These are phyloP conservation scores for Pythium guiyangense DNA, from an alignment of 352 stramenopile genomes.

Conservation along the genomic window DNA sequence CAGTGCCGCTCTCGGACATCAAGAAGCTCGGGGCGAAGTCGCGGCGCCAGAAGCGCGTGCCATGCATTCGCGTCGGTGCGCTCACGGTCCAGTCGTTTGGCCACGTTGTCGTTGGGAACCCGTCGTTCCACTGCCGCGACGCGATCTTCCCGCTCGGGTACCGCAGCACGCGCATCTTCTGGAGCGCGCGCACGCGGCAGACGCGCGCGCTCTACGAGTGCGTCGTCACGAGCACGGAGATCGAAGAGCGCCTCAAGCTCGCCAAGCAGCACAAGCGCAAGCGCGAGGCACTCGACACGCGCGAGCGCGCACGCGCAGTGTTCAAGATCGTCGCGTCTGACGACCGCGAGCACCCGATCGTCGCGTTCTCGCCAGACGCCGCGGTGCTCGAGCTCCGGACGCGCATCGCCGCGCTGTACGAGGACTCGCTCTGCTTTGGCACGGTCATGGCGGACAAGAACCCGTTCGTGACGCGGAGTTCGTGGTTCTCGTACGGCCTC, in stretches of 20 bases:
- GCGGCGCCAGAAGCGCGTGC: conserved; percentile 36
- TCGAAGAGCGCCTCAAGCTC: conserved; percentile 37
- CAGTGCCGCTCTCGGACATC: conserved; percentile 32
- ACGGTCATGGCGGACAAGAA: conserved; percentile 31
- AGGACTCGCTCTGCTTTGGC: conserved; percentile 44
- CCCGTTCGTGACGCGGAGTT: conserved; percentile 67
- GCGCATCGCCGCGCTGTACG: conserved; percentile 69
- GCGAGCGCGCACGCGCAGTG: conserved; percentile 26
- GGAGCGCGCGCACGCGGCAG: conserved; percentile 60
- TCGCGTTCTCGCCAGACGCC: conserved; percentile 58
- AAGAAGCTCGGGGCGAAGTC: conserved; percentile 60
- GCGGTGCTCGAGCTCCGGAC: conserved; percentile 68
- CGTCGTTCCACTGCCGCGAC: conserved; percentile 84
- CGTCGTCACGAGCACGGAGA: conserved; percentile 77
- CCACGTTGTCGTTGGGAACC: conserved; percentile 69
- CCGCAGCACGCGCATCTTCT: conserved; percentile 91
- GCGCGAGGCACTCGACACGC: not conserved
- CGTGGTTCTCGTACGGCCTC: conserved; percentile 79
- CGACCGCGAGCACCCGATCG: conserved; percentile 56
- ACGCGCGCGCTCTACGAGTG: conserved; percentile 89
- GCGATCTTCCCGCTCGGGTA: conserved; percentile 89
- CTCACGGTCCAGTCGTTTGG: conserved; percentile 81
- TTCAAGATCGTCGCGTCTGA: conserved; percentile 83
- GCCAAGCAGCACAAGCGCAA: not conserved
- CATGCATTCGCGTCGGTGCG: conserved; percentile 69